phyloP scores from a whole-genome alignment of 1,284 basidiomycete genomes.

The Ceratobasidium sp. region DNA sequence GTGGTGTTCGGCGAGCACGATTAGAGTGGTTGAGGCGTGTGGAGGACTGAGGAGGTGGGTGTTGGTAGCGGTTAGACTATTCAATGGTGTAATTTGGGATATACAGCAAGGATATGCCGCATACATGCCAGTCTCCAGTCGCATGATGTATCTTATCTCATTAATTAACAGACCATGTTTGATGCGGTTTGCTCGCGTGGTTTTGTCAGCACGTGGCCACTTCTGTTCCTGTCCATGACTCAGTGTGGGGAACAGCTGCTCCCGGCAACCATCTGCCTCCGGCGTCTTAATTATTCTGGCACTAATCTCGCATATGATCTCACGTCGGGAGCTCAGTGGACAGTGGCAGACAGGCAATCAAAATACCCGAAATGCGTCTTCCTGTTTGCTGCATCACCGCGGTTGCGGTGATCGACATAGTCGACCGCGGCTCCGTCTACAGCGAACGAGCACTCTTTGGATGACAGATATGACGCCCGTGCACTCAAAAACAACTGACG shows the following conservation, averaged over 20 bases:
- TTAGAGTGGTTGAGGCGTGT: no score
- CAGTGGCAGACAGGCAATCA: slow-evolving; percentile 19
- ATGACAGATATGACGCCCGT: slow-evolving; percentile 18
- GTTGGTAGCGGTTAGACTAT: no score
- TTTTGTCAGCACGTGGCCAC: neutral
- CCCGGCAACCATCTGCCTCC: slow-evolving; percentile 26
- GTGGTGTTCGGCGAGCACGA: no score
- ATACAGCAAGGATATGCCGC: no score
- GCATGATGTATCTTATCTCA: neutral
- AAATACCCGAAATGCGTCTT: slow-evolving; percentile 31
- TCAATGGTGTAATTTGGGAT: no score
- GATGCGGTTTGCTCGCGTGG: slow-evolving; percentile 5
- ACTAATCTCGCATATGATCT: slow-evolving; percentile 40
- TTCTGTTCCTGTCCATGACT: no score
- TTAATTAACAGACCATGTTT: slow-evolving; percentile 3
- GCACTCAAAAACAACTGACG: slow-evolving; percentile 28
- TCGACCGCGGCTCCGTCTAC: slow-evolving; percentile 17
- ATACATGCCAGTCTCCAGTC: no score
- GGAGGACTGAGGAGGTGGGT: neutral
- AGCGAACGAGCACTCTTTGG: neutral
- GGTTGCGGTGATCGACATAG: slow-evolving; percentile 31
- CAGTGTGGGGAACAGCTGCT: neutral
- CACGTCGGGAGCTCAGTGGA: slow-evolving; percentile 39
- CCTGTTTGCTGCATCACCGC: slow-evolving; percentile 8
- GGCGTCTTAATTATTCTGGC: slow-evolving; percentile 28